These are phyloP conservation scores for Cinnamomum chago DNA, from an alignment of 164 flowering plant genomes.

Conservation along the genomic window DNA sequence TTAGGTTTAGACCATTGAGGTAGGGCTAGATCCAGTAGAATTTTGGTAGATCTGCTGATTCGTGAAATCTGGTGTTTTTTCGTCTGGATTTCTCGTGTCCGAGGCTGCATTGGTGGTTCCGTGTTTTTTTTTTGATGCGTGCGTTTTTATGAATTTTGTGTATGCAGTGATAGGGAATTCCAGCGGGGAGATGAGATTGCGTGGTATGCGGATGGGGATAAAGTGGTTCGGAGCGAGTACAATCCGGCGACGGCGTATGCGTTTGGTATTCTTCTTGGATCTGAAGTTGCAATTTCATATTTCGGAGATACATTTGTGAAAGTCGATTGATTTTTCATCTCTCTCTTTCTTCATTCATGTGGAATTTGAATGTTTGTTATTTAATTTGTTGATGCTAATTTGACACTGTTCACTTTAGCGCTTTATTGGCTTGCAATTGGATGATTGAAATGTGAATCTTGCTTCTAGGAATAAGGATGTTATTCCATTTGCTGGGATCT, in stretches of 20 bases:
- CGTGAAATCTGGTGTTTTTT: background rate
- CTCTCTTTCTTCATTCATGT: background rate
- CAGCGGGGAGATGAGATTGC: constrained; percentile 92
- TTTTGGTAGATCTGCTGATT: constrained; percentile 38
- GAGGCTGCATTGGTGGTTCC: constrained; percentile 4
- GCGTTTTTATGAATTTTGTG: constrained; percentile 13
- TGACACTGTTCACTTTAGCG: background rate
- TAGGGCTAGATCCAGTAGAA: constrained; percentile 45
- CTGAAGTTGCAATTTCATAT: constrained; percentile 3
- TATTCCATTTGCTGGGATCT: background rate
- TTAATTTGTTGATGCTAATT: background rate
- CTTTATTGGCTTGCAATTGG: background rate
- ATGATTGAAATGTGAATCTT: background rate
- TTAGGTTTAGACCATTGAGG: constrained; percentile 93
- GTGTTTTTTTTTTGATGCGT: constrained; percentile 10
- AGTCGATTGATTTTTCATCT: background rate
- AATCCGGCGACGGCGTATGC: constrained; percentile 89
- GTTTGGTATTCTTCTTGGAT: constrained; percentile 50
- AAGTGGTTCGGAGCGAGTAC: constrained; percentile 75
- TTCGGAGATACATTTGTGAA: background rate
- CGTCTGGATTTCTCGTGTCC: background rate
- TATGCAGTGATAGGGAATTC: constrained; percentile 78
- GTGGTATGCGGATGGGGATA: constrained; percentile 96
- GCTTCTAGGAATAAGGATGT: background rate
- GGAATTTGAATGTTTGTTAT: background rate